These are phyloP conservation scores for Colletotrichum chrysophilum DNA, from an alignment of 2,329 filamentous ascomycete species.

Conservation along the genomic window DNA sequence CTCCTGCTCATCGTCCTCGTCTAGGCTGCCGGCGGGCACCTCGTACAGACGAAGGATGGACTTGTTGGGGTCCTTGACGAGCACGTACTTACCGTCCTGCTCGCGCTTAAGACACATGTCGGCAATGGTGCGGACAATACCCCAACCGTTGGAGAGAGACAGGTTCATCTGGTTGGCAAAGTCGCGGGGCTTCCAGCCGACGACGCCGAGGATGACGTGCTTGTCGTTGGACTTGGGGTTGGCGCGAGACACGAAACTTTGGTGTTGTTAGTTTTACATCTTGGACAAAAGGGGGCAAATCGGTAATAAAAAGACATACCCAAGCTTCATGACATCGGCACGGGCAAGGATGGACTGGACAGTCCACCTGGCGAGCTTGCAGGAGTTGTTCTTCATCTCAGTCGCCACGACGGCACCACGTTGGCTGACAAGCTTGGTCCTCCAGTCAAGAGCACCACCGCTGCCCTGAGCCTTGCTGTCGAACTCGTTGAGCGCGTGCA, in stretches of 20 bases:
- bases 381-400: constrained; percentile 99
- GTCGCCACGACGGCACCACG: constrained; percentile 97
- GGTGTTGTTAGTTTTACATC: constrained; percentile 28
- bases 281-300: background rate
- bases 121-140: constrained; percentile 96
- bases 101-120: constrained; percentile 86
- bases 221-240: constrained; percentile 93
- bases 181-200: constrained; percentile 97
- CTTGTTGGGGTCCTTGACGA: constrained; percentile 95
- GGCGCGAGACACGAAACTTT: constrained; percentile 89
- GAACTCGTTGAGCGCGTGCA: constrained; percentile 99
- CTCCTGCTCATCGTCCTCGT: constrained; percentile 83
- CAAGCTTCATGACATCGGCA: constrained; percentile 98
- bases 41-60: constrained; percentile 91
- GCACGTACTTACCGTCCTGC: constrained; percentile 77
- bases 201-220: constrained; percentile 93
- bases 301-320: constrained; percentile 58
- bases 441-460: constrained; percentile 95
- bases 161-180: constrained; percentile 98
- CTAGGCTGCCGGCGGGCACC: constrained; percentile 85
- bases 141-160: constrained; percentile 96
- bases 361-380: constrained; percentile 98
- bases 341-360: constrained; percentile 95
- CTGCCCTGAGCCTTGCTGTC: constrained; percentile 97
- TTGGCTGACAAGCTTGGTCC: constrained; percentile 91